Conservation (phyloP, 805 yeast genomes). For the Lipomyces kockii region DNA sequence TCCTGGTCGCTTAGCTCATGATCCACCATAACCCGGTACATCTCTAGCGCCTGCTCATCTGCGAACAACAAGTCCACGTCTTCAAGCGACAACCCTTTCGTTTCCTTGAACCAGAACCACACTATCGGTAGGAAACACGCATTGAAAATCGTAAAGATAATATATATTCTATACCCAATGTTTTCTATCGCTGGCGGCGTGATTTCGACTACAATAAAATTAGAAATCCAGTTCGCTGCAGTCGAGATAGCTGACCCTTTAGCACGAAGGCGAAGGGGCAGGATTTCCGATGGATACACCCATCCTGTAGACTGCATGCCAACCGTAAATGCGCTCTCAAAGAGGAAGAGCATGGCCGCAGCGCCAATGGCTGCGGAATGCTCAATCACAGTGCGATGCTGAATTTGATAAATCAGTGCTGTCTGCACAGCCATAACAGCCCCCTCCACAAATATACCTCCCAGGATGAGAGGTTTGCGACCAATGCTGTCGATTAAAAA, state of each 20-base stretch:
- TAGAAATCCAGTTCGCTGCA: slow-evolving; percentile 26
- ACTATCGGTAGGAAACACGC: slow-evolving; percentile 30
- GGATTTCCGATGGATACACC: slow-evolving; percentile 24
- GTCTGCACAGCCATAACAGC: slow-evolving; percentile 26
- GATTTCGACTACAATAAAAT: slow-evolving; percentile 44
- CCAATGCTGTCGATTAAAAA: slow-evolving; percentile 63
- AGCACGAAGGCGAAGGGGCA: slow-evolving; percentile 21
- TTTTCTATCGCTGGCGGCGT: slow-evolving; percentile 57
- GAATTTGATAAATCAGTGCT: slow-evolving; percentile 25
- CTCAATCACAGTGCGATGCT: slow-evolving; percentile 12
- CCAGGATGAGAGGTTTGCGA: slow-evolving; percentile 51
- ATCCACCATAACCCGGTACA: slow-evolving; percentile 10
- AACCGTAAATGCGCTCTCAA: slow-evolving; percentile 26
- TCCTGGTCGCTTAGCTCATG: not conserved
- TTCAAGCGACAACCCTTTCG: slow-evolving; percentile 47
- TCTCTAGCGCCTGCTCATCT: slow-evolving; percentile 13
- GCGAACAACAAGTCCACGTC: slow-evolving; percentile 20
- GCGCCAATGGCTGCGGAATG: slow-evolving; percentile 25
- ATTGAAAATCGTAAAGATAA: slow-evolving; percentile 63
- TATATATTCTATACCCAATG: slow-evolving; percentile 60
- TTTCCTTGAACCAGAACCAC: slow-evolving; percentile 19
- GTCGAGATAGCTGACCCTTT: slow-evolving; percentile 19
- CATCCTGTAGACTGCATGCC: slow-evolving; percentile 31
- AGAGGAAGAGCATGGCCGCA: slow-evolving; percentile 29
- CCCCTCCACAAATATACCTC: slow-evolving; percentile 21